Evolutionary conservation across 192 early-diverging fungal genomes (phyloP).

Genomic region (Linnemannia elongata): DNA sequence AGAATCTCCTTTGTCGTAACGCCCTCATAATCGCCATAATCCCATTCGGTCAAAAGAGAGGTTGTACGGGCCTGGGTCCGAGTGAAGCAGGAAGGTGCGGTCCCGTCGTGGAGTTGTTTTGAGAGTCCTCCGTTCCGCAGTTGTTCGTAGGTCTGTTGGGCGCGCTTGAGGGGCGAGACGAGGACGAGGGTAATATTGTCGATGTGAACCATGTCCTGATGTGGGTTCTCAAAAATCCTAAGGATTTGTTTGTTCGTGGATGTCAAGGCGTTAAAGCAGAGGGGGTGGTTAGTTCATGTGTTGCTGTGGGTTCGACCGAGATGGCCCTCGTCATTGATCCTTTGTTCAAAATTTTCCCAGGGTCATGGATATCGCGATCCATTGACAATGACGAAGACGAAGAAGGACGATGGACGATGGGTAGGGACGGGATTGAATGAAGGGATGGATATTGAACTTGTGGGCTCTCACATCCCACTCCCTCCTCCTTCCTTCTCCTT

Average conservation of each 20-base stretch:
- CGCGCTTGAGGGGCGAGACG: conserved; percentile 54
- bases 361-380: background rate
- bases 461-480: background rate
- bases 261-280: background rate
- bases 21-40: conserved; percentile 64
- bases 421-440: background rate
- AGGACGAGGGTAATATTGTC: conserved; percentile 52
- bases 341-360: background rate
- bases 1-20: conserved; percentile 61
- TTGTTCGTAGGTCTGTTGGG: conserved; percentile 58
- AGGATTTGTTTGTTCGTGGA: background rate
- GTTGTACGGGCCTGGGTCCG: conserved; percentile 47
- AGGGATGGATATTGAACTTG: background rate
- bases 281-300: background rate
- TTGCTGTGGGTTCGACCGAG: background rate
- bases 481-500: background rate
- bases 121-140: conserved; percentile 15
- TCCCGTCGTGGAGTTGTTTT: background rate
- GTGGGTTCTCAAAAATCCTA: conserved; percentile 60
- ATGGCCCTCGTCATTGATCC: background rate
- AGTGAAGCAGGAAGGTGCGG: conserved; percentile 30
- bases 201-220: conserved; percentile 59
- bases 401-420: background rate
- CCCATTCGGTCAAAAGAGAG: conserved; percentile 54
- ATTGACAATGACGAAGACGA: background rate